Conservation (phyloP, 2,329 filamentous ascomycete genomes). For the Sclerotinia trifoliorum region DNA sequence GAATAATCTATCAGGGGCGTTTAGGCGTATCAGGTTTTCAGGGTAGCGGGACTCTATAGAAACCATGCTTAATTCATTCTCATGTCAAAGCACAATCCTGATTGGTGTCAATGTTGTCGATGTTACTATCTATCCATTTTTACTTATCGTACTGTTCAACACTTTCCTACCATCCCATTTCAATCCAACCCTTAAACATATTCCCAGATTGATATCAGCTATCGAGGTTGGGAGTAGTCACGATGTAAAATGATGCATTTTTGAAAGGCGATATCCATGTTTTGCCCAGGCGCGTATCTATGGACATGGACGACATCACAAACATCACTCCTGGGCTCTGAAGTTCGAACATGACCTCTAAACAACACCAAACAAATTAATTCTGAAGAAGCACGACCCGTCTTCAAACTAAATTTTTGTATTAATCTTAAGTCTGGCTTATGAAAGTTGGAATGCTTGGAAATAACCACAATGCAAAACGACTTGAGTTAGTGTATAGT, state of each 20-base stretch:
- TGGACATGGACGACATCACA: neutral
- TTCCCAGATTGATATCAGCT: neutral
- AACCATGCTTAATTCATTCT: neutral
- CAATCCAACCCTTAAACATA: neutral
- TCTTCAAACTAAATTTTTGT: neutral
- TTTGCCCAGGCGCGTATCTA: neutral
- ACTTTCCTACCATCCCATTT: neutral
- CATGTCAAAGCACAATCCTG: neutral
- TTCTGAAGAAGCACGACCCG: neutral
- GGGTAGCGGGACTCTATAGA: conserved; percentile 8
- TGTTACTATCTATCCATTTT: no score
- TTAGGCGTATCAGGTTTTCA: conserved; percentile 7
- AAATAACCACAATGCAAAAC: no score
- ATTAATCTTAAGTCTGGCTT: neutral
- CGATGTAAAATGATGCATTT: neutral
- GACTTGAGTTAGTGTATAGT: no score
- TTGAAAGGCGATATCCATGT: neutral
- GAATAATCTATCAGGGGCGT: neutral
- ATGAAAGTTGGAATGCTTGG: neutral
- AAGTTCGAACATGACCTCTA: neutral
- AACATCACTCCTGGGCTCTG: neutral
- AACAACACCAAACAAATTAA: neutral
- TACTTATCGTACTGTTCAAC: neutral
- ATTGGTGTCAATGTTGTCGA: neutral
- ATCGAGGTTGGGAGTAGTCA: neutral